Evolutionary conservation across 108 stramenopile genomes (phyloP).

Genomic region (Fistulifera solaris): DNA sequence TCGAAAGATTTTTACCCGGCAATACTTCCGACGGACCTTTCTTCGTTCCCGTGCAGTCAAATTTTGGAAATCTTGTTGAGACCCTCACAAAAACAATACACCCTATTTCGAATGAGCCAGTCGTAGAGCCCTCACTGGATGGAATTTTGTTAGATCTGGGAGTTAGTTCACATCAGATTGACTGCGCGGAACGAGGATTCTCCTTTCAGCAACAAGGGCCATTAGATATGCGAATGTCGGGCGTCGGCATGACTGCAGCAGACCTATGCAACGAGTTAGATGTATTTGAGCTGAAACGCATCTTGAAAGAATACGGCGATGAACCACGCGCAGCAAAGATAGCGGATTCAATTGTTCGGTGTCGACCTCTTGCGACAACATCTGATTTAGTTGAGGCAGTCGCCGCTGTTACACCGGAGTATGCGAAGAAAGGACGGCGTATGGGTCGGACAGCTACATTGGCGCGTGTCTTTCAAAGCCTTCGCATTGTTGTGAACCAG

Average conservation of each 20-base stretch:
- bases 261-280: conserved; percentile 86
- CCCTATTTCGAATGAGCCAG: conserved; percentile 27
- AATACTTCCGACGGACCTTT: conserved; percentile 29
- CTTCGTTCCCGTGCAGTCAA: conserved; percentile 52
- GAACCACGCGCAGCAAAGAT: conserved; percentile 69
- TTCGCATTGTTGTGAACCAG: conserved; percentile 88
- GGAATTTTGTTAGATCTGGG: conserved; percentile 93
- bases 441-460: conserved; percentile 74
- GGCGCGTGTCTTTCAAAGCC: conserved; percentile 80
- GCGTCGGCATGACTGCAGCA: conserved; percentile 59
- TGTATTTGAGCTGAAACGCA: conserved; percentile 50
- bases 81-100: conserved; percentile 29
- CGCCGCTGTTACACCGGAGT: conserved; percentile 57
- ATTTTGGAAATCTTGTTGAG: conserved; percentile 45
- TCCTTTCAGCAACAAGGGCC: conserved; percentile 87
- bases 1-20: conserved; percentile 37
- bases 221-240: conserved; percentile 92
- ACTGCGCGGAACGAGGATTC: conserved; percentile 85
- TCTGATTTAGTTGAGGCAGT: conserved; percentile 70
- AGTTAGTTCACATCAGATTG: conserved; percentile 89
- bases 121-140: conserved; percentile 30
- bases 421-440: conserved; percentile 52
- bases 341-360: conserved; percentile 60
- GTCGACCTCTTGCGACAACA: conserved; percentile 71
- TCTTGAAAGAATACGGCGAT: conserved; percentile 75